Percentiles rank a stretch among this genome's conserved stretches.
Evolutionary conservation across 1,139 yeast species (phyloP).

Genomic region (Candida gigantensis): DNA sequence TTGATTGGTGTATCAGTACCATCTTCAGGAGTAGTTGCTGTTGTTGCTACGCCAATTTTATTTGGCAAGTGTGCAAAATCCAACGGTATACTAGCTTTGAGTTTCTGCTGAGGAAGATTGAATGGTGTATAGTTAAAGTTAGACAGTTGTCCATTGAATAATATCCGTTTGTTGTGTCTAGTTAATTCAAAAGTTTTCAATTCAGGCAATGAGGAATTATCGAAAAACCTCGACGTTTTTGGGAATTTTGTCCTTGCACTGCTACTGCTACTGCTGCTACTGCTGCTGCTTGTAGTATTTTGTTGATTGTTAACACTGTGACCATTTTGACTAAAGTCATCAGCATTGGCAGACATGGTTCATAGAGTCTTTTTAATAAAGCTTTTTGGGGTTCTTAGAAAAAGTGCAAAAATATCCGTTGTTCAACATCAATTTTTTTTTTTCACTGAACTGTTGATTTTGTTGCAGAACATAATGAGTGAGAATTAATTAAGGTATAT

Average conservation of each 20-base stretch:
- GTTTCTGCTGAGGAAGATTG: slow-evolving; percentile 43
- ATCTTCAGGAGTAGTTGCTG: slow-evolving; percentile 11
- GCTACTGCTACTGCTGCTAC: too few relatives aligned
- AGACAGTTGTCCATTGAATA: slow-evolving; percentile 28
- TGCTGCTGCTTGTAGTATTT: too few relatives aligned
- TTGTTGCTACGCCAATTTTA: slow-evolving; percentile 24
- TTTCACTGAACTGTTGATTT: too few relatives aligned
- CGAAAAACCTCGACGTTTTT: slow-evolving; percentile 37
- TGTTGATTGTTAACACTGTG: slow-evolving; percentile 2
- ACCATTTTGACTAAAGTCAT: slow-evolving; percentile 1
- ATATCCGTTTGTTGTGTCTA: slow-evolving; percentile 20
- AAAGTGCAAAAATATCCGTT: too few relatives aligned
- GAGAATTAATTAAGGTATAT: too few relatives aligned
- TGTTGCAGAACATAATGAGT: too few relatives aligned
- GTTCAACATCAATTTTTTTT: too few relatives aligned
- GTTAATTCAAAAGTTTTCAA: slow-evolving; percentile 24
- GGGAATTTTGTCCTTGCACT: slow-evolving; percentile 25
- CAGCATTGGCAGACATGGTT: slow-evolving; percentile 1
- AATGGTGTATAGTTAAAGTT: slow-evolving; percentile 46
- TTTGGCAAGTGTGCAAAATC: slow-evolving; percentile 35
- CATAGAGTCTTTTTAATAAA: too few relatives aligned
- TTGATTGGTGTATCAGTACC: slow-evolving; percentile 9
- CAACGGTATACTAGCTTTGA: slow-evolving; percentile 40
- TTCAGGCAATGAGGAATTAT: slow-evolving; percentile 29
- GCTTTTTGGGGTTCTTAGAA: too few relatives aligned